Conservation (phyloP, 2,329 filamentous ascomycete genomes). For the Curvularia hawaiiensis region DNA sequence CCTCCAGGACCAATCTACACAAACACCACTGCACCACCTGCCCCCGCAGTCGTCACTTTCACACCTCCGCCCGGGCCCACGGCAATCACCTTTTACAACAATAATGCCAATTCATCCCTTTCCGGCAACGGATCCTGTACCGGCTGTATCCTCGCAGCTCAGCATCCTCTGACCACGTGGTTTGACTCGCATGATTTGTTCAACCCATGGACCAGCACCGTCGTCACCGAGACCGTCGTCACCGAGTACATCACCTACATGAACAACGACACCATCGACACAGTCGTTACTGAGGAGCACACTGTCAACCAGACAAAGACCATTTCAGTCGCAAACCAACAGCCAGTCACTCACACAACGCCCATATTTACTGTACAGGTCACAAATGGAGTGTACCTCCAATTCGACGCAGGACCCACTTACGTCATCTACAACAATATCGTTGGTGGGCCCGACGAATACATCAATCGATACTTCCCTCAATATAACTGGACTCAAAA, state of each 20-base stretch:
- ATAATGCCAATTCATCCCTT: neutral
- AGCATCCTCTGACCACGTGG: conserved; percentile 30
- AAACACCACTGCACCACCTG: neutral
- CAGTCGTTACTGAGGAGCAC: conserved; percentile 27
- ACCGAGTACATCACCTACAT: conserved; percentile 34
- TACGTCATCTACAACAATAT: conserved; percentile 40
- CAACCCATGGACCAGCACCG: conserved; percentile 30
- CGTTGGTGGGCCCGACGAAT: conserved; percentile 29
- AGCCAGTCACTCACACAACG: conserved; percentile 26
- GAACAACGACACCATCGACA: conserved; percentile 33
- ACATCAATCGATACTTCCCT: conserved; percentile 6
- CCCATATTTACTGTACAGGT: conserved; percentile 31
- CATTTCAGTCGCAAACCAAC: conserved; percentile 15
- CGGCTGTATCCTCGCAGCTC: conserved; percentile 38
- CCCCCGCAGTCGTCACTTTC: neutral
- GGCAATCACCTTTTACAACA: neutral
- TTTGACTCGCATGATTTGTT: too few relatives aligned
- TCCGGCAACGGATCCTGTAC: conserved; percentile 26
- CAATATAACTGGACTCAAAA: conserved; percentile 1
- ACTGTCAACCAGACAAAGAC: conserved; percentile 38
- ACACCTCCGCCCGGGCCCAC: neutral
- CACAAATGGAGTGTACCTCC: conserved; percentile 19
- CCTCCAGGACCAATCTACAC: neutral
- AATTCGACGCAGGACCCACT: conserved; percentile 33
- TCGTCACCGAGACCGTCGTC: conserved; percentile 36